Evolutionary conservation across 768 basidiomycete genomes (phyloP).

Genomic region (Kwoniella dendrophila): DNA sequence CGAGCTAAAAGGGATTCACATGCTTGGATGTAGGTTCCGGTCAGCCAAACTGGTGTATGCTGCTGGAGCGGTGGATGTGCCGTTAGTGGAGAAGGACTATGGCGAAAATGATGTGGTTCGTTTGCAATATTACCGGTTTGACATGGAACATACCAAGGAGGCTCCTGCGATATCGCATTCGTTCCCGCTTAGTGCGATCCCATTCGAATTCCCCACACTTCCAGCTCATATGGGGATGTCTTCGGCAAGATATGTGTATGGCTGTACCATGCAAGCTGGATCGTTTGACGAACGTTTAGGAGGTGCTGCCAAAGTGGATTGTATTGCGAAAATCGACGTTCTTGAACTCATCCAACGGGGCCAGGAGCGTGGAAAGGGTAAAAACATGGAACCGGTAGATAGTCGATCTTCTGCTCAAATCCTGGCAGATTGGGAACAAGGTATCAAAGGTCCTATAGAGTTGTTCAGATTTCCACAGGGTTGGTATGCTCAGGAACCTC

Average conservation of each 20-base stretch:
- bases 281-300: conserved; percentile 57
- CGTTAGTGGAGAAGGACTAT: conserved; percentile 34
- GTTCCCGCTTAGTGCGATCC: conserved; percentile 56
- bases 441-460: conserved; percentile 43
- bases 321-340: conserved; percentile 57
- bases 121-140: conserved; percentile 56
- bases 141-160: conserved; percentile 10
- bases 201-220: conserved; percentile 57
- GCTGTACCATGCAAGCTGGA: conserved; percentile 57
- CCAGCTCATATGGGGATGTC: conserved; percentile 48
- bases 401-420: conserved; percentile 46
- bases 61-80: conserved; percentile 55
- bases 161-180: conserved; percentile 43
- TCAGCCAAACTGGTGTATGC: conserved; percentile 57
- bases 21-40: conserved; percentile 56
- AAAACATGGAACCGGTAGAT: conserved; percentile 48
- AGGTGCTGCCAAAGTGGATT: conserved; percentile 58
- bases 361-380: conserved; percentile 34
- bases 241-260: conserved; percentile 55
- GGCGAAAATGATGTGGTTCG: conserved; percentile 54
- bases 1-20: conserved; percentile 45
- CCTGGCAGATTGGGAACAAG: conserved; percentile 39
- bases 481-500: conserved; percentile 56
- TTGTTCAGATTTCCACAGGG: conserved; percentile 54
- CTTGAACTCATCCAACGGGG: conserved; percentile 44